These are phyloP conservation scores for Alnus glutinosa DNA, from an alignment of 306 rosid species.

Conservation along the genomic window DNA sequence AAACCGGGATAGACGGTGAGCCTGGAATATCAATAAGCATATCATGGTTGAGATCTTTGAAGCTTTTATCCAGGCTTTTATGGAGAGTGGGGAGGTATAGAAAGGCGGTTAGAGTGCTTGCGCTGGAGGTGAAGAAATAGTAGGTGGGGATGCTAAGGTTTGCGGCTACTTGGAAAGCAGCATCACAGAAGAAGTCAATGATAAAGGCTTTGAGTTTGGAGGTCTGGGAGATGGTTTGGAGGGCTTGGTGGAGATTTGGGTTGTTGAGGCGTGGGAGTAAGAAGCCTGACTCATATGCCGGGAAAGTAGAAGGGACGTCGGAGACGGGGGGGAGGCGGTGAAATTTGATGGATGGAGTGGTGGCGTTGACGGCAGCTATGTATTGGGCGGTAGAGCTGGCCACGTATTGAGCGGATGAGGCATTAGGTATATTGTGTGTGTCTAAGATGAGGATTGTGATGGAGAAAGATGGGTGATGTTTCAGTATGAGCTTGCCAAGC, in stretches of 20 bases:
- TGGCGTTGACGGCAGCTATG: slow-evolving; percentile 30
- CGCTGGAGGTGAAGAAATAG: slow-evolving; percentile 39
- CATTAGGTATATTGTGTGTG: background rate
- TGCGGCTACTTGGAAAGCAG: slow-evolving; percentile 14
- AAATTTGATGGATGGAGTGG: slow-evolving; percentile 35
- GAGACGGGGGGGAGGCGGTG: slow-evolving; percentile 28
- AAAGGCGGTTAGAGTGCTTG: slow-evolving; percentile 6
- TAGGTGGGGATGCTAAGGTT: slow-evolving; percentile 38
- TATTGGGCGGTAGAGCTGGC: slow-evolving; percentile 27
- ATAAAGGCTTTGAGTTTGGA: slow-evolving; percentile 33
- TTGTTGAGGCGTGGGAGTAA: slow-evolving; percentile 29
- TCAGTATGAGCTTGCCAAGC: slow-evolving; percentile 22
- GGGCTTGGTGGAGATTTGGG: slow-evolving; percentile 21
- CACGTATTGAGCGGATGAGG: background rate
- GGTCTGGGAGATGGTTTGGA: slow-evolving; percentile 13
- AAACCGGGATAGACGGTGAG: background rate
- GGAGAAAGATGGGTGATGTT: slow-evolving; percentile 5
- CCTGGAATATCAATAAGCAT: slow-evolving; percentile 30
- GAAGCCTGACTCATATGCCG: slow-evolving; percentile 24
- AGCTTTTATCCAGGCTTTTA: slow-evolving; percentile 12
- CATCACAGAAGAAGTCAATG: slow-evolving; percentile 42
- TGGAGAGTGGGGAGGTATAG: slow-evolving; percentile 23
- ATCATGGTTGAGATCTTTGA: slow-evolving; percentile 17
- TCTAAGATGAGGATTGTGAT: background rate
- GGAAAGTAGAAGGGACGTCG: slow-evolving; percentile 17